Conservation (phyloP, 2,329 filamentous ascomycete genomes). For the Diaporthe longicolla region DNA sequence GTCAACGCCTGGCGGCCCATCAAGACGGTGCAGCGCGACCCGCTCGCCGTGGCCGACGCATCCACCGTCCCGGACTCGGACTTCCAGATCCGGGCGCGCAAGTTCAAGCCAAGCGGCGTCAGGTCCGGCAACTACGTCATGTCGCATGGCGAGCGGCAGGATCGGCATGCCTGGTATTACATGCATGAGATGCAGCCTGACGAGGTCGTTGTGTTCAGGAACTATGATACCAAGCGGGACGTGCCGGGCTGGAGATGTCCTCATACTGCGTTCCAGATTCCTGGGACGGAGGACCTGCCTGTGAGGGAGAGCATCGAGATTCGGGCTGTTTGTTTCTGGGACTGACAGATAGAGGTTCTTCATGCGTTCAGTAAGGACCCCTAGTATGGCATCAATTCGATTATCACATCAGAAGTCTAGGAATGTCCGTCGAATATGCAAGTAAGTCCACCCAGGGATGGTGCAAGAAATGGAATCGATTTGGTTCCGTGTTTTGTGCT, state of each 20-base stretch:
- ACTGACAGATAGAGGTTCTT: neutral
- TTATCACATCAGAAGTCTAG: neutral
- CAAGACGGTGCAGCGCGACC: constrained; percentile 60
- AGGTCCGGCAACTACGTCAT: constrained; percentile 32
- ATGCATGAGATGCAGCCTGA: constrained; percentile 64
- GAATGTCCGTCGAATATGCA: too few relatives aligned
- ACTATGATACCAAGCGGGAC: constrained; percentile 64
- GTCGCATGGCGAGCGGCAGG: neutral
- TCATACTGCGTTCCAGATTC: constrained; percentile 47
- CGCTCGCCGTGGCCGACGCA: constrained; percentile 57
- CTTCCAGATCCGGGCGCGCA: constrained; percentile 54
- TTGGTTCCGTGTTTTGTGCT: neutral
- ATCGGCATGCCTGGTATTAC: constrained; percentile 62
- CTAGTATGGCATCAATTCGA: neutral
- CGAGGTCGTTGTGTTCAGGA: constrained; percentile 72
- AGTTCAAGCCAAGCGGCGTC: constrained; percentile 49
- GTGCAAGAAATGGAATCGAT: neutral
- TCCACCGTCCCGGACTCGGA: constrained; percentile 55
- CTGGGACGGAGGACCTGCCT: constrained; percentile 8
- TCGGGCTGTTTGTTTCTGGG: constrained; percentile 17
- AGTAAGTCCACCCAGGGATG: neutral
- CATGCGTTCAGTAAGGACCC: too few relatives aligned
- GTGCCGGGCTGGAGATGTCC: constrained; percentile 36
- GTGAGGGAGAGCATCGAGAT: constrained; percentile 31
- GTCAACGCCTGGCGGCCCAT: constrained; percentile 62